phyloP scores from a whole-genome alignment of 2,329 filamentous ascomycete species.

The Akanthomyces uredinophilus region DNA sequence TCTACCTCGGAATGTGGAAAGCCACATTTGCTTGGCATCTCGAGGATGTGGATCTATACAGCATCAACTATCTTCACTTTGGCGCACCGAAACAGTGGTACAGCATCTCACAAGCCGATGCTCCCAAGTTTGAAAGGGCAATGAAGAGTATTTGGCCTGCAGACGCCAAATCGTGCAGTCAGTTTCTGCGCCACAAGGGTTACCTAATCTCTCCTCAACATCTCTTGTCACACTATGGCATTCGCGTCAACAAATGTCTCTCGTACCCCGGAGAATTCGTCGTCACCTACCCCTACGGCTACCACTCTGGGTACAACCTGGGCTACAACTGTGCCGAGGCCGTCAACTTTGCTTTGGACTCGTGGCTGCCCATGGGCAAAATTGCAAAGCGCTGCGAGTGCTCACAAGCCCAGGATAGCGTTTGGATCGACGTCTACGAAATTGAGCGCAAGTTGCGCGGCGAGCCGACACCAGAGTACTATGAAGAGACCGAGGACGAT shows the following conservation, averaged over 20 bases:
- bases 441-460: slow-evolving; percentile 92
- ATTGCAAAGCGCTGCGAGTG: slow-evolving; percentile 97
- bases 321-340: slow-evolving; percentile 99
- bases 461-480: slow-evolving; percentile 72
- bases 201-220: slow-evolving; percentile 92
- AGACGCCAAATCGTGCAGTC: slow-evolving; percentile 91
- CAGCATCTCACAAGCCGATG: slow-evolving; percentile 94
- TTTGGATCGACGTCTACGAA: slow-evolving; percentile 96
- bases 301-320: slow-evolving; percentile 95
- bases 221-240: slow-evolving; percentile 81
- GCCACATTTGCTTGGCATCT: slow-evolving; percentile 98
- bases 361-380: slow-evolving; percentile 91
- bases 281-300: slow-evolving; percentile 96
- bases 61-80: slow-evolving; percentile 99
- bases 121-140: slow-evolving; percentile 83
- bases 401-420: slow-evolving; percentile 89
- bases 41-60: slow-evolving; percentile 97
- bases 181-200: slow-evolving; percentile 95
- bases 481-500: slow-evolving; percentile 67
- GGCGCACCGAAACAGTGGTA: slow-evolving; percentile 99
- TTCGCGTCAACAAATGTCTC: slow-evolving; percentile 92
- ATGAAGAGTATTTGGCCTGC: slow-evolving; percentile 96
- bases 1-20: slow-evolving; percentile 99
- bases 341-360: slow-evolving; percentile 94
- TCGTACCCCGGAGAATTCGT: slow-evolving; percentile 97